Base-by-base conservation (phyloP, 2,329 filamentous ascomycete species). In the Pseudocercospora macadamiae region DNA sequence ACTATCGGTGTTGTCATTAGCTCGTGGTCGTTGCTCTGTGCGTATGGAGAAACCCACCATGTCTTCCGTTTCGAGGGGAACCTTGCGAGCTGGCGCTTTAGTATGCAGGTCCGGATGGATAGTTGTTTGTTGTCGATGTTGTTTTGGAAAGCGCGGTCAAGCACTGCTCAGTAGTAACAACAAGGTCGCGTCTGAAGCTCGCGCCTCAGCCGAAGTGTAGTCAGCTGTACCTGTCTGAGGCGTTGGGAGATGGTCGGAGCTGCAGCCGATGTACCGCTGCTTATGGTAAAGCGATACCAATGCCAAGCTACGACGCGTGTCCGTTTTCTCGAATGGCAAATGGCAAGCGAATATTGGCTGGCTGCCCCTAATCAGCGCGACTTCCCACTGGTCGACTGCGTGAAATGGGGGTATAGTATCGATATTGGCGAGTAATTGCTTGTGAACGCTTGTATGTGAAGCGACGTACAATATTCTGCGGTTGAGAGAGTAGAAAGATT, bases 1-100 rank as follows among this genome's bases (percentile, higher is more conserved):
- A 80, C 80, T 82, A 63, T 8, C 6, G 23, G 54, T 23, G 39
- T 18, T 44, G 47, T 51, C 21, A 18, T 57, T 37, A 56, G 57
- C 36, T 54, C 26, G 36, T 25, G 39, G 21, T 57, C 23, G 44
- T 32, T 25, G 25, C n/a, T 14, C 39, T 52, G 48, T 36, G 14
- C 30, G 19, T 12, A 4, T 37, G 21, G 47, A 42, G 32, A 32
- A 14, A 28, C 53, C 14, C 61, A 63, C 62, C 62, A 64, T 64
- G 18, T 44, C 51, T 36, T 28, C 44, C n/a, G 28, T 8, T 5
- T 26, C 44, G 44, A 19, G 44, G 44, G 19, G 21, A 25, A 14
- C 18, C 39, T 44, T 19, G 39, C 7, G 1, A 16, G 36, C 16
- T 37, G 7, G 34, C 34, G 34, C 3, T n/a, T n/a, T 18, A 39